Percentiles rank a stretch among this genome's conserved stretches.
Conservation (phyloP, 139 green algal genomes). For the Micractinium conductrix region DNA sequence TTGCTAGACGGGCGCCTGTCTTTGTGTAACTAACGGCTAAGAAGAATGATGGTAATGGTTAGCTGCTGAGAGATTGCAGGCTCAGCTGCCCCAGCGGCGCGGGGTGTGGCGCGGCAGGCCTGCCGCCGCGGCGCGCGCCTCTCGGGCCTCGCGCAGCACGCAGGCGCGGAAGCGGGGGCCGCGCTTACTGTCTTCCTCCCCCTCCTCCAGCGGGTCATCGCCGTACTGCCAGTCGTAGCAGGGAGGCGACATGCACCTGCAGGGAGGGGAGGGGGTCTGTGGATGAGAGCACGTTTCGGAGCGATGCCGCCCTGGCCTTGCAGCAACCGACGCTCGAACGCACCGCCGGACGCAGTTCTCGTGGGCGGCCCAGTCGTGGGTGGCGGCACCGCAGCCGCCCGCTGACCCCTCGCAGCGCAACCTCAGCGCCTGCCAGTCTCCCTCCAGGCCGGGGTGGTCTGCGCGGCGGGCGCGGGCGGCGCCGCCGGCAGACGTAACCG, state of each 20-base stretch:
- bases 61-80: background rate
- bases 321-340: background rate
- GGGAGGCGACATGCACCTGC: slow-evolving; percentile 3
- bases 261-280: background rate
- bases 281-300: background rate
- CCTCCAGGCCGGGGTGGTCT: background rate
- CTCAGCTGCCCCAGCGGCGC: background rate
- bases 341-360: slow-evolving; percentile 21
- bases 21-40: background rate
- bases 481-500: background rate
- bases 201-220: background rate
- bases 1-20: too few species aligned
- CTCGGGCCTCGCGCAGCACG: background rate
- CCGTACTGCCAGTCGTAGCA: slow-evolving; percentile 8
- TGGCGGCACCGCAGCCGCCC: background rate
- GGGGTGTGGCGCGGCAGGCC: background rate
- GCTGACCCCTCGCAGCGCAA: background rate
- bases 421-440: background rate
- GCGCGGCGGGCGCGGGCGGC: background rate
- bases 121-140: background rate
- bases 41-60: background rate
- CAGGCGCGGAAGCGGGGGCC: background rate
- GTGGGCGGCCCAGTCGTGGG: background rate
- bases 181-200: background rate
- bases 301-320: background rate